These are phyloP conservation scores for Paramecium biaurelia DNA, from an alignment of 73 alveolate genomes.

Conservation along the genomic window DNA sequence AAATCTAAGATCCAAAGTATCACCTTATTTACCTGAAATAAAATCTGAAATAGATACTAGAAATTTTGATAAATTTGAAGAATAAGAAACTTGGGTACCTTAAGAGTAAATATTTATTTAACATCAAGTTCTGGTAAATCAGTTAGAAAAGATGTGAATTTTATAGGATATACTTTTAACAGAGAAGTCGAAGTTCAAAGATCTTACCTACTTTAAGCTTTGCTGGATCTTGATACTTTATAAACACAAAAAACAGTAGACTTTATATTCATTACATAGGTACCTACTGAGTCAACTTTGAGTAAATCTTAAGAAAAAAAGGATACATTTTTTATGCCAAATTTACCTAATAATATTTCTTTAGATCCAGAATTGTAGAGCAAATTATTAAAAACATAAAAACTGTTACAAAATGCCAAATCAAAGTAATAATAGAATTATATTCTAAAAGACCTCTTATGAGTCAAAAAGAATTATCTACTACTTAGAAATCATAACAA, in stretches of 20 bases:
- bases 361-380: constrained; percentile 31
- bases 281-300: background rate
- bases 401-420: background rate
- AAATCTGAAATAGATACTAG: constrained; percentile 75
- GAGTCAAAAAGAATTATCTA: background rate
- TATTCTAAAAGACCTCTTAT: background rate
- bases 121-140: constrained; percentile 31
- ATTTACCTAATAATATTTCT: background rate
- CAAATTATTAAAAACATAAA: background rate
- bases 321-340: background rate
- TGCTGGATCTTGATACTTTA: constrained; percentile 44
- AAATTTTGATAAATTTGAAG: constrained; percentile 92
- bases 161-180: constrained; percentile 69
- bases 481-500: background rate
- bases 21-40: constrained; percentile 85
- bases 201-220: constrained; percentile 49
- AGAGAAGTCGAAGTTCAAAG: constrained; percentile 63
- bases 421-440: background rate
- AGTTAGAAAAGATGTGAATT: constrained; percentile 63
- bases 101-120: constrained; percentile 42
- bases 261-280: background rate
- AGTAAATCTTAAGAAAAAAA: constrained; percentile 3
- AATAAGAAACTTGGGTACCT: constrained; percentile 89
- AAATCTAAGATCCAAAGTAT: constrained; percentile 74
- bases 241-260: constrained; percentile 43